Base-by-base conservation (phyloP, 1,139 yeast genomes). In the Lodderomyces margitis region DNA sequence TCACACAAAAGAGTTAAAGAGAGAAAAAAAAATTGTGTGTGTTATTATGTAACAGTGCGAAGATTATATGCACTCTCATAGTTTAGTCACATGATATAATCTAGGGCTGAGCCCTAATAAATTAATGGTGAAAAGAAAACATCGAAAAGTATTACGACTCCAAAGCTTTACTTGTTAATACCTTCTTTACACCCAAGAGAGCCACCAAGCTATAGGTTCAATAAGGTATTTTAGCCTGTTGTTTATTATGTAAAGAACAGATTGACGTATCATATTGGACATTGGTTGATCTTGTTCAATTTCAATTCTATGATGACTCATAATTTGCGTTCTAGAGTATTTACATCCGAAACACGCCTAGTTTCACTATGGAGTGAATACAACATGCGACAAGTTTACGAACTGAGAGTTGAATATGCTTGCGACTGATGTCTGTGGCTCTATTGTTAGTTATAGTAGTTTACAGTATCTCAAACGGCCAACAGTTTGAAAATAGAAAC, bases 301-400 rank as follows among this genome's bases (percentile, higher is more conserved):
- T 23, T 16, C 28, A 21, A 34, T 49, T 45, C 41, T 21, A 57
- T 70, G 77, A 72, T 72, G 78, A 71, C 64, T 53, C 45, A 65
- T 71, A 72, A 72, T 72, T 72, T 72, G 78, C 78, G 78, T 71
- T 72, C 74, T 61, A 71, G 75, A 66, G 71, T 61, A 53, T 16
- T 46, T 47, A 45, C 46, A 48, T 51, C 58, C 54, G 77, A 62
- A 58, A 70, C 77, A 65, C 59, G 78, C 78, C 78, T 69, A 67
- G 76, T 70, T 68, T 66, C 75, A 58, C 53, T 47, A 53, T 55
- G 66, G 66, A 55, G 56, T 37, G 44, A 47, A 44, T 48, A 56
- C 55, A 55, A 37, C 54, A 70, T 71, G 77, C 76, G 75, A 71
- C 75, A 74, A 70, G 48, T 47, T 49, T 49, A 44, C 43, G n/a